Conservation (phyloP, 2,329 filamentous ascomycete genomes). For the Diaporthe sp. region DNA sequence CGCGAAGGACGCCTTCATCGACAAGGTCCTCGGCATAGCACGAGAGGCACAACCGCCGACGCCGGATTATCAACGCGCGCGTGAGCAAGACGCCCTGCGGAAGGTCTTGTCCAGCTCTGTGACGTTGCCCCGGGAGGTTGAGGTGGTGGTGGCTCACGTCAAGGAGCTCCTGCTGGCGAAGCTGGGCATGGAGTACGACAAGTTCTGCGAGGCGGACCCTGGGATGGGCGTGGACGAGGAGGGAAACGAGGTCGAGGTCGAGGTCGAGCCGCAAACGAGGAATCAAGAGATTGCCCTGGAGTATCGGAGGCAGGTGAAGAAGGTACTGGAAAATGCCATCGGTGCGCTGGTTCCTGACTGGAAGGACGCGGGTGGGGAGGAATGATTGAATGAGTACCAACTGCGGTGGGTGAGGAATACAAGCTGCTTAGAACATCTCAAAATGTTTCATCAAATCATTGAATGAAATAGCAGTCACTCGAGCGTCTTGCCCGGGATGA, state of each 20-base stretch:
- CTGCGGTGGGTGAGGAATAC: too few species aligned
- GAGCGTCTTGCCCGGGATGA: neutral
- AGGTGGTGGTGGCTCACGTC: conserved; percentile 50
- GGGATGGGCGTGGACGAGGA: conserved; percentile 47
- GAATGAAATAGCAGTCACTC: neutral
- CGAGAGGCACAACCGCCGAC: neutral
- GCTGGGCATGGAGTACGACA: conserved; percentile 50
- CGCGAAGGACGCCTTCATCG: conserved; percentile 37
- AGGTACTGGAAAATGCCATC: conserved; percentile 55
- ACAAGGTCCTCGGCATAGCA: conserved; percentile 22
- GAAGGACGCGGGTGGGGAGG: neutral
- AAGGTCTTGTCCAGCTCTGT: conserved; percentile 48
- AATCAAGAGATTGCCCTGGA: conserved; percentile 60
- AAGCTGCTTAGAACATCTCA: too few species aligned
- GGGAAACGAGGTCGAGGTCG: conserved; percentile 42
- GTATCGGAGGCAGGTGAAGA: conserved; percentile 61
- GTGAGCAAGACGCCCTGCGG: conserved; percentile 37
- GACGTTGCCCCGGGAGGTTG: conserved; percentile 53
- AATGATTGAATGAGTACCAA: neutral
- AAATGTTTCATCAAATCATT: too few species aligned
- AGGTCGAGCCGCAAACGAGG: conserved; percentile 45
- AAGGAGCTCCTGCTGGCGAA: conserved; percentile 50
- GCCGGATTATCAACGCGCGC: conserved; percentile 38
- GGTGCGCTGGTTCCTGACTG: conserved; percentile 32
- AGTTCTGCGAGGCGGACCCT: conserved; percentile 57